phyloP scores from a whole-genome alignment of 352 stramenopile genomes.

The Pythium sukuiense region DNA sequence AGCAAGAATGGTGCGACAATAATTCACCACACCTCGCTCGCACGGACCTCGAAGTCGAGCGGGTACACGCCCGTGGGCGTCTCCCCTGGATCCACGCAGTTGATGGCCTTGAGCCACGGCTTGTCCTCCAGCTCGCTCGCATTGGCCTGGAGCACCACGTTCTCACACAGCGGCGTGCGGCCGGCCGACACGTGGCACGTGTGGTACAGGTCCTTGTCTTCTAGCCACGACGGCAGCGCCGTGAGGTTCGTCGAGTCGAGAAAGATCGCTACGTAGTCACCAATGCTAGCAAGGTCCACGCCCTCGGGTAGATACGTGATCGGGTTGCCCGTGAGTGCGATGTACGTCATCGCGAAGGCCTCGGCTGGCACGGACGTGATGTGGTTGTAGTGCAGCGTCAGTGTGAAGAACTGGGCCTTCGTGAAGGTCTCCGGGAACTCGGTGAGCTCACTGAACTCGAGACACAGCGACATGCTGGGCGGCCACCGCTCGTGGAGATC shows the following conservation, averaged over 20 bases:
- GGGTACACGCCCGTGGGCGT: neutral
- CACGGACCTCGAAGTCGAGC: neutral
- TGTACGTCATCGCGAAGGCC: slow-evolving; percentile 15
- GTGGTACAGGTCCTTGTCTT: neutral
- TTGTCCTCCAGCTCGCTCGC: neutral
- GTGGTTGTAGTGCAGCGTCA: slow-evolving; percentile 13
- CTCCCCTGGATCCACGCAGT: neutral
- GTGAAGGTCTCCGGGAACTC: slow-evolving; percentile 10
- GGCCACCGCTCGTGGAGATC: slow-evolving; percentile 38
- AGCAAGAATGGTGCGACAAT: too few species aligned
- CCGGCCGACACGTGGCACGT: neutral
- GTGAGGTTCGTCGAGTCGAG: neutral
- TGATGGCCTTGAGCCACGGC: neutral
- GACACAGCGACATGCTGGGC: slow-evolving; percentile 1
- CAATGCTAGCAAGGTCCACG: slow-evolving; percentile 3
- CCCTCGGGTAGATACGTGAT: slow-evolving; percentile 14
- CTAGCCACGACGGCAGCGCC: neutral
- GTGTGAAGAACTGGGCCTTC: slow-evolving; percentile 1
- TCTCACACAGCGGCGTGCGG: neutral
- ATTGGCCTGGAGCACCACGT: neutral
- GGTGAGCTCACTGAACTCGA: slow-evolving; percentile 18
- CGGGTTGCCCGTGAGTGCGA: slow-evolving; percentile 27
- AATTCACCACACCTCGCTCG: neutral
- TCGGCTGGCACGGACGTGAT: slow-evolving; percentile 1
- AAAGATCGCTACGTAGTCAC: neutral